Conservation (phyloP, 805 yeast species). For the Starmerella potacharoeniae region DNA sequence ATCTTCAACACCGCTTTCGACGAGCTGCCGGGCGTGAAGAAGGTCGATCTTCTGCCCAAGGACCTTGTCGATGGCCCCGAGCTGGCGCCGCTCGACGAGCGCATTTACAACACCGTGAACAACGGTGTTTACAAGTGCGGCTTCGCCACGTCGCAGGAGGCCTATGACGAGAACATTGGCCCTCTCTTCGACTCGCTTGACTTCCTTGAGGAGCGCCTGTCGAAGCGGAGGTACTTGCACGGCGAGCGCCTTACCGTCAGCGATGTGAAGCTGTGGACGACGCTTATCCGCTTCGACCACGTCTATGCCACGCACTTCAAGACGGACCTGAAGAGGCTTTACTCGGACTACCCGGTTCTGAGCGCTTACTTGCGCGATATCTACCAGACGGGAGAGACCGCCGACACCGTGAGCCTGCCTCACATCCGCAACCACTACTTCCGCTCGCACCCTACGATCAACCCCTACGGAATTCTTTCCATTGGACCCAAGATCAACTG, state of each 20-base stretch:
- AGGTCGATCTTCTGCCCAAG: constrained; percentile 33
- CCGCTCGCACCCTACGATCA: constrained; percentile 66
- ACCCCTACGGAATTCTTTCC: constrained; percentile 77
- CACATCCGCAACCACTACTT: constrained; percentile 91
- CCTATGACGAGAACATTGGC: constrained; percentile 57
- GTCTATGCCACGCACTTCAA: constrained; percentile 94
- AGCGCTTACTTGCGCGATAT: constrained; percentile 72
- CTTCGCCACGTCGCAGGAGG: constrained; percentile 73
- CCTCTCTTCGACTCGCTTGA: constrained; percentile 55
- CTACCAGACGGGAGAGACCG: constrained; percentile 59
- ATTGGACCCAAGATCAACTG: constrained; percentile 53
- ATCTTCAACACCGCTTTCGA: constrained; percentile 67
- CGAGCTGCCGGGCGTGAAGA: constrained; percentile 28
- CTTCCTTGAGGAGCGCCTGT: constrained; percentile 29
- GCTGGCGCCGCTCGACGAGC: constrained; percentile 67
- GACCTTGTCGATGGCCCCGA: constrained; percentile 22
- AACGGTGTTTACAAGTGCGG: constrained; percentile 92
- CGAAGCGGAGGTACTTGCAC: constrained; percentile 37
- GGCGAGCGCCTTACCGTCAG: constrained; percentile 76
- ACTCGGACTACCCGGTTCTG: constrained; percentile 64
- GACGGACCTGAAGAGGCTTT: constrained; percentile 72
- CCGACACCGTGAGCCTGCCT: constrained; percentile 69
- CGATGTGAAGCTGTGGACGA: constrained; percentile 76
- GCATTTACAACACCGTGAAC: constrained; percentile 78
- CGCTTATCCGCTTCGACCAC: constrained; percentile 82